phyloP scores from a whole-genome alignment of 1,284 basidiomycete species.

The Veloboletus limbatus region DNA sequence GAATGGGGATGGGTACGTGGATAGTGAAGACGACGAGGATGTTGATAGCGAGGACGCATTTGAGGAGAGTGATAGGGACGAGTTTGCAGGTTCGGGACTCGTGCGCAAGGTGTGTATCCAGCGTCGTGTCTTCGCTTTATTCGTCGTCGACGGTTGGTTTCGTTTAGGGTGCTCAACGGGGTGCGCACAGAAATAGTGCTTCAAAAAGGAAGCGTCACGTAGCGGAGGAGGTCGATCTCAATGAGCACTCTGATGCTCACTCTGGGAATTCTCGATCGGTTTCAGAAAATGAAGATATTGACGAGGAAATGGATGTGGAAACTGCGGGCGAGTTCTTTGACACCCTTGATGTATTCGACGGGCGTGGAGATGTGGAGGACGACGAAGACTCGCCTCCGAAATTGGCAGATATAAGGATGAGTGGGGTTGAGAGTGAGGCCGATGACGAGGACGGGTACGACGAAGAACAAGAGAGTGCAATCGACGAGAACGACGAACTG shows the following conservation, averaged over 20 bases:
- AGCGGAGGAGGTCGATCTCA: conserved; percentile 47
- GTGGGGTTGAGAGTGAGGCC: conserved; percentile 23
- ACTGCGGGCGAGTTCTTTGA: conserved; percentile 64
- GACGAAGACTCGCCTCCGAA: conserved; percentile 1
- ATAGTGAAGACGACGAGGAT: conserved; percentile 73
- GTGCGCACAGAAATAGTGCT: conserved; percentile 9
- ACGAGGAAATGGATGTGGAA: conserved; percentile 49
- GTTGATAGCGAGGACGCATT: conserved; percentile 79
- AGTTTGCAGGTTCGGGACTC: conserved; percentile 67
- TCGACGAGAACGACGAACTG: conserved; percentile 38
- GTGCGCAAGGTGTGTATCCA: conserved; percentile 42
- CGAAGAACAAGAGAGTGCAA: conserved; percentile 5
- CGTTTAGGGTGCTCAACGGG: conserved; percentile 10
- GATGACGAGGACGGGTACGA: conserved; percentile 33
- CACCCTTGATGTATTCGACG: conserved; percentile 66
- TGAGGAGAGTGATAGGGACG: conserved; percentile 79
- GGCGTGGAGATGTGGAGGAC: conserved; percentile 42
- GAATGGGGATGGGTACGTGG: conserved; percentile 41
- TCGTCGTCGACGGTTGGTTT: conserved; percentile 5
- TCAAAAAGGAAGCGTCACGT: conserved; percentile 14
- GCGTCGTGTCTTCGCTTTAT: background rate
- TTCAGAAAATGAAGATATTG: conserved; percentile 41
- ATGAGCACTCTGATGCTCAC: conserved; percentile 52
- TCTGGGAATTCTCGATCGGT: conserved; percentile 30
- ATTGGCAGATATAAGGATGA: conserved; percentile 18